A percentile compares a stretch with the other conserved stretches of the same genome.
Evolutionary conservation across 495 filamentous ascomycete species (phyloP).

Genomic region (Pyrenopolyporus hunteri): DNA sequence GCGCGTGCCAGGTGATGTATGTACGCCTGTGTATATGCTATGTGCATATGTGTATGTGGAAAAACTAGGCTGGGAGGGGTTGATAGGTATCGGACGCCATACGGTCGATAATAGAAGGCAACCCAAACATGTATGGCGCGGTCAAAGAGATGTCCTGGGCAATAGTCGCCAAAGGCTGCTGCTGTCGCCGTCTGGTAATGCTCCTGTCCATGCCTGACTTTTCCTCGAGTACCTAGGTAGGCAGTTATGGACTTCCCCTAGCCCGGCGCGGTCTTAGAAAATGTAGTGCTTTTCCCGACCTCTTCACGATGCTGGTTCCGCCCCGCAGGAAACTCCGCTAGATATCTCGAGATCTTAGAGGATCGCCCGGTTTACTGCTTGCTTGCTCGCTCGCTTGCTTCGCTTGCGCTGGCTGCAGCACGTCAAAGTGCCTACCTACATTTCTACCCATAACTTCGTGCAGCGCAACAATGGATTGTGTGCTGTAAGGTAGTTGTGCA

Average conservation of each 20-base stretch:
- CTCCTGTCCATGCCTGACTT: no score
- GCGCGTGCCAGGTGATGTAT: neutral
- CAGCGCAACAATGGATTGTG: slow-evolving; percentile 51
- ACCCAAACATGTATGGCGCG: neutral
- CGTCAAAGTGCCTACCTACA: slow-evolving; percentile 29
- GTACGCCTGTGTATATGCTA: neutral
- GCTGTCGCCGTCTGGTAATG: neutral
- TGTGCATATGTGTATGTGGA: neutral
- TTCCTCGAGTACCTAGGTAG: no score
- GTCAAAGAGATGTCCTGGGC: neutral
- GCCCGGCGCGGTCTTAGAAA: no score
- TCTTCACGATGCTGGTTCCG: neutral
- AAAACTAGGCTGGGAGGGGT: neutral
- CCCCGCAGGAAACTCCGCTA: neutral
- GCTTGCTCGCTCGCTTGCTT: slow-evolving; percentile 25
- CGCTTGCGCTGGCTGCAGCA: slow-evolving; percentile 21
- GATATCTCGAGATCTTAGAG: neutral
- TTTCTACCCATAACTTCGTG: slow-evolving; percentile 9
- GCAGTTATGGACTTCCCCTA: no score
- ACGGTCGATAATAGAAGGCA: slow-evolving; percentile 1
- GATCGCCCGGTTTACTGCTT: neutral
- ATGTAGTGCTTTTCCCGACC: no score
- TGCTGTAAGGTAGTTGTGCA: slow-evolving; percentile 42
- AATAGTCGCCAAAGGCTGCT: no score
- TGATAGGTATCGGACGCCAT: neutral